phyloP scores from a whole-genome alignment of 2,329 filamentous ascomycete genomes.

The Aspergillus caelatus region DNA sequence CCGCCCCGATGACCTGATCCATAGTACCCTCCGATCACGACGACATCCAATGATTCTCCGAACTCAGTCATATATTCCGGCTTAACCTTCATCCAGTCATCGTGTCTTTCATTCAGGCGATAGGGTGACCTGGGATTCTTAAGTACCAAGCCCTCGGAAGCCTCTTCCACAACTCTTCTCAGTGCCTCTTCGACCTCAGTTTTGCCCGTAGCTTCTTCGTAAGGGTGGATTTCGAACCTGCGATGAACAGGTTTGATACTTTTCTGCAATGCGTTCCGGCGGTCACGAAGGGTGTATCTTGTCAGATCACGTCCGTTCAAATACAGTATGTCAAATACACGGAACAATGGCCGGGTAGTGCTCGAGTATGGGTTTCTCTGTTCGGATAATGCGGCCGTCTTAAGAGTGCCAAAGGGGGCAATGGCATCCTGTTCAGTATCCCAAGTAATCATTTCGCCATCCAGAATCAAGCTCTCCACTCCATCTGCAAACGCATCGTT shows the following conservation, averaged over 20 bases:
- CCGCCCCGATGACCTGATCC: constrained; percentile 86
- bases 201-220: constrained; percentile 66
- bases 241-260: constrained; percentile 71
- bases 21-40: constrained; percentile 90
- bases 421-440: constrained; percentile 82
- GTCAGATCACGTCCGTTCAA: constrained; percentile 81
- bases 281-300: constrained; percentile 78
- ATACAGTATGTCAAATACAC: constrained; percentile 88
- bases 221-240: constrained; percentile 80
- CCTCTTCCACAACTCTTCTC: constrained; percentile 79
- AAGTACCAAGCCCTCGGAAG: constrained; percentile 86
- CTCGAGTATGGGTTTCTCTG: constrained; percentile 70
- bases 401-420: constrained; percentile 88
- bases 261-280: constrained; percentile 72
- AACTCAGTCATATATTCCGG: constrained; percentile 98
- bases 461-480: constrained; percentile 85
- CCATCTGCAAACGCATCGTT: constrained; percentile 73
- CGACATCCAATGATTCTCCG: constrained; percentile 86
- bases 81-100: constrained; percentile 98
- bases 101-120: constrained; percentile 82
- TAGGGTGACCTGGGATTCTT: constrained; percentile 93
- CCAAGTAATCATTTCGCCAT: constrained; percentile 99
- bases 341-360: constrained; percentile 74
- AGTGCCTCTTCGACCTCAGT: constrained; percentile 78
- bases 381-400: constrained; percentile 82